phyloP scores from a whole-genome alignment of 2,329 filamentous ascomycete genomes.

The Clarireedia hainanense region DNA sequence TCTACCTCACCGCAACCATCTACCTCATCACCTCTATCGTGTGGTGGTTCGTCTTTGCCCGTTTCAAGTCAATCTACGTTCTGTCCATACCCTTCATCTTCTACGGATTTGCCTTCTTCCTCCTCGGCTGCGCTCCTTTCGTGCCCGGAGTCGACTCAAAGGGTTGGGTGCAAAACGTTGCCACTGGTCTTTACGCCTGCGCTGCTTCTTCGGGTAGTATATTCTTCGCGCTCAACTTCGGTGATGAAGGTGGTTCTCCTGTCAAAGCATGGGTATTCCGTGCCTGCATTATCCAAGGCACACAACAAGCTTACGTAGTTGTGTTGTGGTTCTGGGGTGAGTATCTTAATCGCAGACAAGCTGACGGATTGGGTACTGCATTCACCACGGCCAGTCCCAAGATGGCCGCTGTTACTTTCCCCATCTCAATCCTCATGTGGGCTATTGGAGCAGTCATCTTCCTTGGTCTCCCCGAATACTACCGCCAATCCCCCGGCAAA shows the following conservation, averaged over 20 bases:
- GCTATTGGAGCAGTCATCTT: conserved; percentile 45
- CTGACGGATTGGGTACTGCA: conserved; percentile 30
- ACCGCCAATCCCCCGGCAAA: conserved; percentile 54
- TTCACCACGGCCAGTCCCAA: conserved; percentile 33
- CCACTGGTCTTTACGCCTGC: conserved; percentile 52
- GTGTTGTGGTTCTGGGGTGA: conserved; percentile 62
- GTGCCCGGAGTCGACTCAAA: conserved; percentile 30
- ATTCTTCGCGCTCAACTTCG: conserved; percentile 61
- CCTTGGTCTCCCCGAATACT: conserved; percentile 58
- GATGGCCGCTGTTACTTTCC: conserved; percentile 43
- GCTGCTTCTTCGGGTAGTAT: conserved; percentile 56
- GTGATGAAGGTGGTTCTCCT: conserved; percentile 53
- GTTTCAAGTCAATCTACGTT: conserved; percentile 43
- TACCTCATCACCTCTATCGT: conserved; percentile 49
- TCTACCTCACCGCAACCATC: conserved; percentile 53
- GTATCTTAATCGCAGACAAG: conserved; percentile 25
- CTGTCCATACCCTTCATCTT: conserved; percentile 43
- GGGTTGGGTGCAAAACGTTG: conserved; percentile 45
- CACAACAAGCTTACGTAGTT: conserved; percentile 58
- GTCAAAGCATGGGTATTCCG: conserved; percentile 60
- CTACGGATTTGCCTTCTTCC: conserved; percentile 54
- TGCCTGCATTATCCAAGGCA: conserved; percentile 58
- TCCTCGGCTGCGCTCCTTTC: conserved; percentile 56
- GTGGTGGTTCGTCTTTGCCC: conserved; percentile 58
- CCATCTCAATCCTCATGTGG: conserved; percentile 51